Evolutionary conservation across 2,329 filamentous ascomycete genomes (phyloP), one percentile per base, ranked within the genome.

Genomic region (Metarhizium anisopliae): DNA sequence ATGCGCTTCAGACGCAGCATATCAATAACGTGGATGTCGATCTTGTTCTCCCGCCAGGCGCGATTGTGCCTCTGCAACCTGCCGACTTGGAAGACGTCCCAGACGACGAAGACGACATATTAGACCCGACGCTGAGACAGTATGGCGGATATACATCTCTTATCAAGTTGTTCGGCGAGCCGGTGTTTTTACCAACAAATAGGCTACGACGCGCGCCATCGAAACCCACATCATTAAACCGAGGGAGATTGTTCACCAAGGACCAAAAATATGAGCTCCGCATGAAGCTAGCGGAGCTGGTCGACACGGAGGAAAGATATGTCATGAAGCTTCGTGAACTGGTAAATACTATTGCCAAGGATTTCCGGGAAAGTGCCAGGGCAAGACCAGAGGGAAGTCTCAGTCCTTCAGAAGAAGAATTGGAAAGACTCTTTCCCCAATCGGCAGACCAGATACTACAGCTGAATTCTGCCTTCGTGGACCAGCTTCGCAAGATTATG

Each of bases 251-350:
- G 0, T 95, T 96, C 64, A 80, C 86, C 40, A 85, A 84, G 62
- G 84, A 88, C 56, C 90, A 96, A 66, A 95, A 95, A 66, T 81
- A 91, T 62, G 87, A 88, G 53, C 75, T 96, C 61, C 84, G 92
- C 45, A 87, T 92, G 70, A 93, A 96, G 69, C 85, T 99, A 78
- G 85, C 83, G 57, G 94, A 99, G 69, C 74, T 97, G 58, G 83
- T 96, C 38, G 89, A 95, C 64, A 99, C 94, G 0, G 94, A 99
- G 69, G 90, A 94, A 67, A 86, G 90, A 69, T 99, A 97, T 70
- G 90, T 99, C 47, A 80, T 82, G 63, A 96, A 97, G 70, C 73
- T 99, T 56, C 83, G 89, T 59, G 89, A 94, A 61, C 74, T 99
- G 58, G 87, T 96, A 47, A 84, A 88, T 59, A 83, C 86, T 57